phyloP scores from a whole-genome alignment of 257 asterid species.

The Haberlea rhodopensis region DNA sequence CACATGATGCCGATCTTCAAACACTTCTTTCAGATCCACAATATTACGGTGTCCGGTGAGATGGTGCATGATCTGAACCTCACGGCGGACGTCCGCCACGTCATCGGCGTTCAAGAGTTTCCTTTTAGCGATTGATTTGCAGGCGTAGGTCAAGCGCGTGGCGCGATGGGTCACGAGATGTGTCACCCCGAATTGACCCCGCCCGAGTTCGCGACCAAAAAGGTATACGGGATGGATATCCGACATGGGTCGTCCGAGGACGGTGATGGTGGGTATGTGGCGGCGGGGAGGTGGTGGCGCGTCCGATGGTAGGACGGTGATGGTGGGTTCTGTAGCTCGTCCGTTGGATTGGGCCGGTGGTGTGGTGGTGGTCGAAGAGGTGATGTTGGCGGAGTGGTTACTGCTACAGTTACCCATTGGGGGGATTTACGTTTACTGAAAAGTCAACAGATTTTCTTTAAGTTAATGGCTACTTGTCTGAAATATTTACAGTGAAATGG shows the following conservation, averaged over 20 bases:
- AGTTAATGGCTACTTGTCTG: too few relatives aligned
- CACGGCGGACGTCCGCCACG: constrained; percentile 76
- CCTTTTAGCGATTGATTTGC: constrained; percentile 86
- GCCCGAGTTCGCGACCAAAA: constrained; percentile 79
- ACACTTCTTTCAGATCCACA: constrained; percentile 76
- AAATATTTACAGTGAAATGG: too few relatives aligned
- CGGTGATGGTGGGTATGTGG: constrained; percentile 46
- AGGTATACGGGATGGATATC: constrained; percentile 59
- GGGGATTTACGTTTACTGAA: constrained; percentile 25
- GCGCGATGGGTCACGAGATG: constrained; percentile 61
- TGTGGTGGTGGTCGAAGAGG: constrained; percentile 29
- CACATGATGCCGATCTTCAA: constrained; percentile 72
- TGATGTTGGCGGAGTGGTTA: too few relatives aligned
- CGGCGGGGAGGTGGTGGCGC: constrained; percentile 69
- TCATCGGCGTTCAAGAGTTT: constrained; percentile 67
- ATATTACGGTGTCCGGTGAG: constrained; percentile 79
- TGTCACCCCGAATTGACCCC: constrained; percentile 89
- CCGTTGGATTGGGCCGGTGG: constrained; percentile 34
- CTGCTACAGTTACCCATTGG: constrained; percentile 68
- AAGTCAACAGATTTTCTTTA: constrained; percentile 40
- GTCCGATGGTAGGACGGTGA: constrained; percentile 55
- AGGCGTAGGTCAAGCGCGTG: constrained; percentile 59
- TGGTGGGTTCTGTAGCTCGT: constrained; percentile 14
- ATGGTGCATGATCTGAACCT: constrained; percentile 95
- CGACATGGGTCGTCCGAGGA: constrained; percentile 76